phyloP scores from a whole-genome alignment of 176 grass and related monocot genomes.

The Aegilops umbellulata region DNA sequence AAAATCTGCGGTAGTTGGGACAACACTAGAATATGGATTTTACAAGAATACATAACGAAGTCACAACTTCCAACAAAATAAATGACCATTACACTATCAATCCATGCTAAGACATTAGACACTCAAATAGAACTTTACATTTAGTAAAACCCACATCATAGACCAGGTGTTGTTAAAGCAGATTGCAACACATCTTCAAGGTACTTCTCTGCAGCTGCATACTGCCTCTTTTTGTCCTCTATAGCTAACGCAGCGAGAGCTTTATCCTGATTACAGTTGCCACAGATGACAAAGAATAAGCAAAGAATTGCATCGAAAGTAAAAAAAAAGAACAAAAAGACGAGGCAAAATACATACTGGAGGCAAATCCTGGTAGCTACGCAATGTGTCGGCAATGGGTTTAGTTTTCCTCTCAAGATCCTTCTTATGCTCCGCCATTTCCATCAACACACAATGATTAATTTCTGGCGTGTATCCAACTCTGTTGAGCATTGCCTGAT shows the following conservation, averaged over 20 bases:
- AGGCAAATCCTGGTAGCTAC: conserved; percentile 97
- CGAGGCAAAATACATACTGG: conserved; percentile 57
- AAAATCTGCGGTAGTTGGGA: conserved; percentile 8
- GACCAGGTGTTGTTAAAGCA: conserved; percentile 63
- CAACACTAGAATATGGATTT: conserved; percentile 2
- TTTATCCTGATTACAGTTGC: conserved; percentile 78
- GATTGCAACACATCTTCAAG: conserved; percentile 94
- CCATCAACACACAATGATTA: conserved; percentile 98
- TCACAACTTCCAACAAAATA: conserved; percentile 20
- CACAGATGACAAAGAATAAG: conserved; percentile 23
- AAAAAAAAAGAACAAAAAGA: conserved; percentile 20
- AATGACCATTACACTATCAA: conserved; percentile 20
- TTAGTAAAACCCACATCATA: conserved; percentile 44
- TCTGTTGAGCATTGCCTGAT: conserved; percentile 82
- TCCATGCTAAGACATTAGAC: conserved; percentile 25
- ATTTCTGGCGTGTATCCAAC: conserved; percentile 96
- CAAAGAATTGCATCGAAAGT: not conserved
- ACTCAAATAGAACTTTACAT: conserved; percentile 26
- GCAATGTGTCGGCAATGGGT: conserved; percentile 88
- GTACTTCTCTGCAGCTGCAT: conserved; percentile 97
- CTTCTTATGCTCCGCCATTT: conserved; percentile 98
- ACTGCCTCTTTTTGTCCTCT: conserved; percentile 96
- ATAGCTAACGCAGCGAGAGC: conserved; percentile 94
- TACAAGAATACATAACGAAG: conserved; percentile 18
- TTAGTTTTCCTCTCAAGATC: conserved; percentile 96